These are phyloP conservation scores for Neofusicoccum ribis DNA, from an alignment of 2,329 filamentous ascomycete genomes.

Conservation along the genomic window DNA sequence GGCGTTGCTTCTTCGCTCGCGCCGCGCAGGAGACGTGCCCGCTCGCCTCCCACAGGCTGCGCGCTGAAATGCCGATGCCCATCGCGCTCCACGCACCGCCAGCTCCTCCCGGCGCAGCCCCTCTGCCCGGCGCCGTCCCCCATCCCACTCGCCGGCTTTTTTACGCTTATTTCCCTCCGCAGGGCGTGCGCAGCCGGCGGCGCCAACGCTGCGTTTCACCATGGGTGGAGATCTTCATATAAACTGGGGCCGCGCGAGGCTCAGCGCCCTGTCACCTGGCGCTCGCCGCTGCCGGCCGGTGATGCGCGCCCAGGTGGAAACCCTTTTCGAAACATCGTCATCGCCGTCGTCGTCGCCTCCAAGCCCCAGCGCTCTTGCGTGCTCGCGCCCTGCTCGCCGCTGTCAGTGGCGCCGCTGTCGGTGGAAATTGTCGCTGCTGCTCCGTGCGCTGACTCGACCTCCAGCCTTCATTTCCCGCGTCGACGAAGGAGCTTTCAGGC, in stretches of 20 bases:
- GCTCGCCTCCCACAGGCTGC: not conserved
- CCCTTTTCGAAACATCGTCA: conserved; percentile 8
- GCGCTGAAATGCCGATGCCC: conserved; percentile 7
- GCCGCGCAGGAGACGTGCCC: not conserved
- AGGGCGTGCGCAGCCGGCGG: not conserved
- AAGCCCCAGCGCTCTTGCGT: not conserved
- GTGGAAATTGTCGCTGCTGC: not conserved
- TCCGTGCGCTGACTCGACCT: not conserved
- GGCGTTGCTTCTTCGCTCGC: conserved; percentile 9
- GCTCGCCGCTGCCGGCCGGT: not conserved
- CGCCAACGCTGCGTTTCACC: conserved; percentile 18
- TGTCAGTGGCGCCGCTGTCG: not conserved
- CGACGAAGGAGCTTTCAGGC: not conserved
- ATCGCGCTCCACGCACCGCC: not conserved
- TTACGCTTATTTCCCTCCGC: conserved; percentile 19
- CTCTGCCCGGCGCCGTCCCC: not conserved
- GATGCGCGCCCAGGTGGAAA: not conserved
- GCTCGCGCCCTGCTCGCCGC: not conserved
- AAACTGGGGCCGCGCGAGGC: conserved; percentile 14
- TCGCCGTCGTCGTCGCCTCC: not conserved
- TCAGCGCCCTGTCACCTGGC: conserved; percentile 10
- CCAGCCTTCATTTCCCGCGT: conserved; percentile 8
- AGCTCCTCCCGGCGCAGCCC: not conserved
- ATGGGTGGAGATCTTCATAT: conserved; percentile 14
- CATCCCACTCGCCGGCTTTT: conserved; percentile 16